These are phyloP conservation scores for Lagenidium giganteum DNA, from an alignment of 352 stramenopile genomes.

Conservation along the genomic window DNA sequence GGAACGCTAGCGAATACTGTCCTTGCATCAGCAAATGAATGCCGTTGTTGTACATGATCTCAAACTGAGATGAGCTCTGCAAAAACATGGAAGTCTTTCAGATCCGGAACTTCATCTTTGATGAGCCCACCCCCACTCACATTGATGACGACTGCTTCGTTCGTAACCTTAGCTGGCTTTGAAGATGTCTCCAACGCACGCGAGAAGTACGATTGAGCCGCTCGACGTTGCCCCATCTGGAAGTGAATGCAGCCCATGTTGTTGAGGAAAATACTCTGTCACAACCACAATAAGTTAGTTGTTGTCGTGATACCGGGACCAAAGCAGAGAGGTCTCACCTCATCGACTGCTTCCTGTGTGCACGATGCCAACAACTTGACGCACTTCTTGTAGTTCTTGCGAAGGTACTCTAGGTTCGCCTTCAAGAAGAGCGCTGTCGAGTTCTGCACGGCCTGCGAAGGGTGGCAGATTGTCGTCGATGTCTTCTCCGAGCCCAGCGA, in stretches of 20 bases:
- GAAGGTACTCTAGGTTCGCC: slow-evolving; percentile 92
- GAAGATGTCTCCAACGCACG: slow-evolving; percentile 66
- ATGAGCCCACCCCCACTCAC: slow-evolving; percentile 23
- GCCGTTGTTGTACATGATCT: slow-evolving; percentile 93
- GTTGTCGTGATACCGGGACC: no score
- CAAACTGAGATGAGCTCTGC: slow-evolving; percentile 70
- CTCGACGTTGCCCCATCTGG: slow-evolving; percentile 86
- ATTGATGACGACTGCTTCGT: slow-evolving; percentile 44
- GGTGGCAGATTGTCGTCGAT: slow-evolving; percentile 68
- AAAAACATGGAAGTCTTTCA: background rate
- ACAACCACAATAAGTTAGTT: no score
- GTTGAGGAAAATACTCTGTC: slow-evolving; percentile 80
- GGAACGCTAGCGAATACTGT: slow-evolving; percentile 79
- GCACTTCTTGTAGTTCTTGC: slow-evolving; percentile 92
- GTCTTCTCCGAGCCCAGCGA: slow-evolving; percentile 60
- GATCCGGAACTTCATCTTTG: background rate
- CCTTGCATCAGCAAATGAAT: slow-evolving; percentile 85
- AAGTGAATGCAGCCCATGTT: slow-evolving; percentile 93
- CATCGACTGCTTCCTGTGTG: slow-evolving; percentile 76
- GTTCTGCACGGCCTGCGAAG: slow-evolving; percentile 80
- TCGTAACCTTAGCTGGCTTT: slow-evolving; percentile 36
- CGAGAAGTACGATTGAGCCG: slow-evolving; percentile 90
- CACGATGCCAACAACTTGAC: slow-evolving; percentile 91
- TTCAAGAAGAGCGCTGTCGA: slow-evolving; percentile 89
- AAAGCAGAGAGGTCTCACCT: no score